Evolutionary conservation across 495 filamentous ascomycete genomes (phyloP).

Genomic region (Emericellopsis terricola): DNA sequence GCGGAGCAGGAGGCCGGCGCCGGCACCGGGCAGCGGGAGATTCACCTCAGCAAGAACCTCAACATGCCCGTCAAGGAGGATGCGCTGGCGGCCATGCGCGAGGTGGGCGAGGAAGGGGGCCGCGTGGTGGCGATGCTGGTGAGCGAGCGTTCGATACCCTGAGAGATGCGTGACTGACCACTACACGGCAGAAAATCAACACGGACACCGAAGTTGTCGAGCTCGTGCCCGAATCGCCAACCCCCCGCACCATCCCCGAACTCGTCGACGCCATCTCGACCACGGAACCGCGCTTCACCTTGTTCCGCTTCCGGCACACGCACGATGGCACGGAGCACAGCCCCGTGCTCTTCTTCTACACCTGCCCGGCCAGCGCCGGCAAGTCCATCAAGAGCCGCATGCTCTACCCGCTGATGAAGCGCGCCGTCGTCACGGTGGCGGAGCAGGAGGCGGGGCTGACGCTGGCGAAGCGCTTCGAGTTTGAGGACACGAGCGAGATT

Average conservation of each 20-base stretch:
- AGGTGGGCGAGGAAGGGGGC: conserved; percentile 31
- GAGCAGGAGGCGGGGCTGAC: conserved; percentile 50
- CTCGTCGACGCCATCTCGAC: conserved; percentile 51
- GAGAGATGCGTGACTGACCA: too few species aligned
- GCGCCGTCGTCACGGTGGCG: conserved; percentile 48
- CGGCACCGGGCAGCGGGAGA: conserved; percentile 46
- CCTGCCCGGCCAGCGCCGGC: conserved; percentile 53
- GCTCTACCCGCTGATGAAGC: conserved; percentile 78
- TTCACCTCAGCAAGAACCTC: conserved; percentile 39
- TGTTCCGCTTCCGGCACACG: conserved; percentile 52
- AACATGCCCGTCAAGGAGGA: conserved; percentile 51
- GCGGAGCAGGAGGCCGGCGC: conserved; percentile 62
- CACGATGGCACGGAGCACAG: conserved; percentile 35
- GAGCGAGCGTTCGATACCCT: conserved; percentile 16
- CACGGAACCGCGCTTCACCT: conserved; percentile 76
- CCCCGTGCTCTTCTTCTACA: conserved; percentile 82
- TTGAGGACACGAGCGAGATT: conserved; percentile 56
- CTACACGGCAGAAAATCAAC: conserved; percentile 58
- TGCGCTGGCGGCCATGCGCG: conserved; percentile 45
- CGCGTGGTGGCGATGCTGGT: conserved; percentile 65
- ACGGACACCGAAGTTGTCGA: conserved; percentile 60
- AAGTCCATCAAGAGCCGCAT: conserved; percentile 82
- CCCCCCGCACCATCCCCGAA: conserved; percentile 21
- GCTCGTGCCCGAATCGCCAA: conserved; percentile 38
- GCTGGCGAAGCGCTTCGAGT: conserved; percentile 54